A percentile compares a stretch with the other conserved stretches of the same genome.
Evolutionary conservation across 768 basidiomycete genomes (phyloP).

Genomic region (Xerocomus brunneocitrinus): DNA sequence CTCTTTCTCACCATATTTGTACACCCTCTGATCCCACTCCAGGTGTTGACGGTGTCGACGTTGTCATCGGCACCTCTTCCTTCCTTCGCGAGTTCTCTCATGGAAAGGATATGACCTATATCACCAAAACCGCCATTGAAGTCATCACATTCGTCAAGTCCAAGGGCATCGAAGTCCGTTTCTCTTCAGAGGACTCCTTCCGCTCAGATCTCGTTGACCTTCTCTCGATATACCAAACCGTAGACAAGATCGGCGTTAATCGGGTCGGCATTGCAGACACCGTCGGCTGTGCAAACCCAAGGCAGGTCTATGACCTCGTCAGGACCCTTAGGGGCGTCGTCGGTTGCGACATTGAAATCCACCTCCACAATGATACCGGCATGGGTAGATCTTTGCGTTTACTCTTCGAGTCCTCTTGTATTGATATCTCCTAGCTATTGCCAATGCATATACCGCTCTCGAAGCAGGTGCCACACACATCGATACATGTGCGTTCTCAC

Average conservation of each 20-base stretch:
- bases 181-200: slow-evolving; percentile 99
- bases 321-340: slow-evolving; percentile 95
- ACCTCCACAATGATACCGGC: slow-evolving; percentile 98
- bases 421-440: slow-evolving; percentile 61
- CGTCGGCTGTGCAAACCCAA: slow-evolving; percentile 96
- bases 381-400: slow-evolving; percentile 55
- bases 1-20: not conserved
- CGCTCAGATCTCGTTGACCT: slow-evolving; percentile 98
- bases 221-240: slow-evolving; percentile 97
- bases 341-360: slow-evolving; percentile 94
- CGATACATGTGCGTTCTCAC: slow-evolving; percentile 75
- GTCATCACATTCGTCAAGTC: slow-evolving; percentile 99
- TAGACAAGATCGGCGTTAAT: slow-evolving; percentile 99
- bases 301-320: slow-evolving; percentile 98
- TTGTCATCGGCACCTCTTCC: slow-evolving; percentile 98
- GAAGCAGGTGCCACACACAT: slow-evolving; percentile 99
- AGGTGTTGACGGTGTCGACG: slow-evolving; percentile 99
- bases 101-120: slow-evolving; percentile 99
- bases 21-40: slow-evolving; percentile 1
- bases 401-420: not conserved
- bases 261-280: slow-evolving; percentile 99
- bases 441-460: slow-evolving; percentile 96
- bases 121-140: slow-evolving; percentile 97
- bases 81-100: slow-evolving; percentile 99
- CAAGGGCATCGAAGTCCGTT: slow-evolving; percentile 98